phyloP scores from a whole-genome alignment of 2,329 filamentous ascomycete species.

The Hortaea werneckii region DNA sequence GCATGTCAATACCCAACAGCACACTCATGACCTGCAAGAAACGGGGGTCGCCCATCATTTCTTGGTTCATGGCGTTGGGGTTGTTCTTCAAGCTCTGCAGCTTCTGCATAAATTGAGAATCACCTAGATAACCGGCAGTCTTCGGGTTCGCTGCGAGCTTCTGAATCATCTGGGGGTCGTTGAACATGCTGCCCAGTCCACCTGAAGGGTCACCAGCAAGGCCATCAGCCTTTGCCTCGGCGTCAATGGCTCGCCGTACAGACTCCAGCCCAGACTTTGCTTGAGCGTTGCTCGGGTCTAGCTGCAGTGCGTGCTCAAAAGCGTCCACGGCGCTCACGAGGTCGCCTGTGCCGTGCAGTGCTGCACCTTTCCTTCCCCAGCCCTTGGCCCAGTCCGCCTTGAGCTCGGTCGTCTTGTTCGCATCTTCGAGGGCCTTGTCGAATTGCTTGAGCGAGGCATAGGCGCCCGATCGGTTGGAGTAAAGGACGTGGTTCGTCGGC shows the following conservation, averaged over 20 bases:
- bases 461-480: conserved; percentile 85
- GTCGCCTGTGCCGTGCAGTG: conserved; percentile 78
- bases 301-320: conserved; percentile 87
- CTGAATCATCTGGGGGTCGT: conserved; percentile 75
- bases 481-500: conserved; percentile 87
- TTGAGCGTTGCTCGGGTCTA: conserved; percentile 83
- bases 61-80: conserved; percentile 64
- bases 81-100: conserved; percentile 72
- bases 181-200: conserved; percentile 84
- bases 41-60: conserved; percentile 72
- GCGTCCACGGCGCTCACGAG: conserved; percentile 77
- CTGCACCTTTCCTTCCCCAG: conserved; percentile 86
- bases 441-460: conserved; percentile 87
- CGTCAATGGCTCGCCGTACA: conserved; percentile 79
- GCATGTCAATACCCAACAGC: conserved; percentile 85
- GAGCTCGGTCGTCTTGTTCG: conserved; percentile 83
- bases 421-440: conserved; percentile 74
- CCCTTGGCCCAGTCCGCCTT: conserved; percentile 99
- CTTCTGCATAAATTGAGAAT: conserved; percentile 82
- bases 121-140: conserved; percentile 70
- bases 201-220: conserved; percentile 53
- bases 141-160: conserved; percentile 94
- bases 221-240: conserved; percentile 54
- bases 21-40: conserved; percentile 93
- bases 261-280: conserved; percentile 79